phyloP scores from a whole-genome alignment of 1,284 basidiomycete genomes.

The Fomitiporia mediterranea region DNA sequence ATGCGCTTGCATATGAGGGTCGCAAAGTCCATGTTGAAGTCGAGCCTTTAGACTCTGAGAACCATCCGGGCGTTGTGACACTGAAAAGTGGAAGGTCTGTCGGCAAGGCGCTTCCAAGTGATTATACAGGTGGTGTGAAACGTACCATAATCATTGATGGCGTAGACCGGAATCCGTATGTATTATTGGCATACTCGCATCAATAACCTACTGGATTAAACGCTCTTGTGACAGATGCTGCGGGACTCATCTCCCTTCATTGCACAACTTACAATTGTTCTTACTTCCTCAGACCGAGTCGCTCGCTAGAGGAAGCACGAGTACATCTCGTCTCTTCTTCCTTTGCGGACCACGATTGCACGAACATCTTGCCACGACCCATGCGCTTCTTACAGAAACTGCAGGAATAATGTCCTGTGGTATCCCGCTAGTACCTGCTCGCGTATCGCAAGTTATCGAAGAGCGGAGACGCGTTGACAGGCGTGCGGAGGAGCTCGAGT shows the following conservation, averaged over 20 bases:
- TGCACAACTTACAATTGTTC: constrained; percentile 70
- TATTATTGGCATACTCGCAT: constrained; percentile 16
- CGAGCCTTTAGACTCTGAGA: constrained; percentile 50
- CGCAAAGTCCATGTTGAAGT: constrained; percentile 39
- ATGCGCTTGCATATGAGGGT: constrained; percentile 25
- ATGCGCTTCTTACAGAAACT: constrained; percentile 49
- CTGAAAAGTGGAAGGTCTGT: constrained; percentile 43
- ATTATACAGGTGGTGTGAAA: constrained; percentile 77
- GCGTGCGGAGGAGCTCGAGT: constrained; percentile 58
- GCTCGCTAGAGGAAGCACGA: constrained; percentile 51
- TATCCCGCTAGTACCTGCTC: constrained; percentile 55
- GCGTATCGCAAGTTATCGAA: constrained; percentile 65
- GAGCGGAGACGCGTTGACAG: constrained; percentile 60
- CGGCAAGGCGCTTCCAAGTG: constrained; percentile 56
- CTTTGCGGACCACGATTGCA: constrained; percentile 74
- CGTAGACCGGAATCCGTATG: constrained; percentile 75
- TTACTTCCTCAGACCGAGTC: constrained; percentile 61
- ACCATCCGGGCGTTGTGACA: constrained; percentile 33
- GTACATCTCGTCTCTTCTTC: constrained; percentile 74
- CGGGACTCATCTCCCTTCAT: constrained; percentile 75
- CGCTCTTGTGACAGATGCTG: constrained; percentile 57
- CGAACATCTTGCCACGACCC: constrained; percentile 51
- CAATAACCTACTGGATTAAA: neutral
- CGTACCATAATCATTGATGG: constrained; percentile 78
- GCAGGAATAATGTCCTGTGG: constrained; percentile 65